Evolutionary conservation across 257 asterid genomes (phyloP), one percentile per base, ranked within the genome.

Genomic region (Ajuga chamaepitys): DNA sequence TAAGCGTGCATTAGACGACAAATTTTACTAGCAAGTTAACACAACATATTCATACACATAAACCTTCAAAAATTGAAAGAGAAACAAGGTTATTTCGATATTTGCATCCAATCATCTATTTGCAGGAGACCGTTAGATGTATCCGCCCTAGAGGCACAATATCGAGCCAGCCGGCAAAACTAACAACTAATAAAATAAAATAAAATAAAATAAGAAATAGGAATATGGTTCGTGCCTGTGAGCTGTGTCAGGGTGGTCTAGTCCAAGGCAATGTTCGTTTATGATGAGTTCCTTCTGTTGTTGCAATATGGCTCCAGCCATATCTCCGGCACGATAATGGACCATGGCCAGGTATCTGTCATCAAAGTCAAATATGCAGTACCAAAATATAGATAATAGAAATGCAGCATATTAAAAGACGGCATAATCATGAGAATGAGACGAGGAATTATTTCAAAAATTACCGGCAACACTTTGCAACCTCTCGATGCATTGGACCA

Each of bases 401-500:
- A 18, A 45, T 18, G 20, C 22, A 47, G 22, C 48, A 35, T 67
- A 66, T 13, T 11, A 25, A 35, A 53, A 21, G 32, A 11, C n/a
- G n/a, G n/a, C 46, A 35, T 4, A 44, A 32, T 35, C 34, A 45
- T 16, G 58, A 58, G 35, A 64, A 52, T 51, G 17, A 12, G 58
- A 57, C 12, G 16, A 25, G 35, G 35, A 32, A 25, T 64, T 50
- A 45, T 17, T 14, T 66, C 24, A 46, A 53, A 45, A 51, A 63
- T 55, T 90, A 94, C 99, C 99, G 95, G 79, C 99, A 94, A 79
- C 99, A 94, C 70, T 86, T 90, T 62, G 99, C 97, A 64, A 90
- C 99, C 80, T 94, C 99, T 78, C 95, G 85, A 77, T 90, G 99
- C 95, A 94, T 86, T 40, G 99, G 97, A 85, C 99, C 98, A 60